Conservation (phyloP, 2,329 filamentous ascomycete genomes). For the Aspergillus novofumigatus region DNA sequence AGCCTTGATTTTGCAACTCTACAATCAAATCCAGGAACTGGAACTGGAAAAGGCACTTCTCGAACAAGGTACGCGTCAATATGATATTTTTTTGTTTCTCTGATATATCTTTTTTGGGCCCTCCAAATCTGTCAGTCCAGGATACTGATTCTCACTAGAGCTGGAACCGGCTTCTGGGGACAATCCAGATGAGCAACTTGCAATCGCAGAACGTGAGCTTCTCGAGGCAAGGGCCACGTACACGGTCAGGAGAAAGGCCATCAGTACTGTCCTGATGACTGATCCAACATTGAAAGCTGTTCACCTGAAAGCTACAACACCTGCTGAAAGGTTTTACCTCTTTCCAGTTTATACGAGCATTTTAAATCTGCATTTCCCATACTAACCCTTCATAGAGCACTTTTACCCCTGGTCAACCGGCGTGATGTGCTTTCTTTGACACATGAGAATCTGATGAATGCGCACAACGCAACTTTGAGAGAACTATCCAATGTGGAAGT, state of each 20-base stretch:
- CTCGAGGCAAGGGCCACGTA: slow-evolving; percentile 68
- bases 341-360: slow-evolving; percentile 1
- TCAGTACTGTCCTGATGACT: slow-evolving; percentile 64
- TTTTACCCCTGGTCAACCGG: slow-evolving; percentile 62
- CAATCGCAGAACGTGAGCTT: slow-evolving; percentile 58
- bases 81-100: slow-evolving; percentile 1
- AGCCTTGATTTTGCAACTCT: slow-evolving; percentile 61
- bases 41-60: slow-evolving; percentile 68
- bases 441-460: slow-evolving; percentile 57
- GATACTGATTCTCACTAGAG: slow-evolving; percentile 17
- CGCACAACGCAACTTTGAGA: slow-evolving; percentile 49
- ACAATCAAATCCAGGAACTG: slow-evolving; percentile 67
- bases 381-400: slow-evolving; percentile 48
- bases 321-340: slow-evolving; percentile 60
- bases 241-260: slow-evolving; percentile 64
- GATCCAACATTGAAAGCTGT: slow-evolving; percentile 75
- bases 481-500: slow-evolving; percentile 56
- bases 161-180: slow-evolving; percentile 42
- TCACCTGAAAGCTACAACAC: slow-evolving; percentile 62
- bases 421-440: slow-evolving; percentile 64
- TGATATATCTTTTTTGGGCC: background rate
- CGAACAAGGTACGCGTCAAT: slow-evolving; percentile 34
- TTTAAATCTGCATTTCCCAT: slow-evolving; percentile 7
- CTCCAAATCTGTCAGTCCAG: background rate
- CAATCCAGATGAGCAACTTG: slow-evolving; percentile 50